Conservation (phyloP, 768 basidiomycete species). For the Hericium erinaceus region DNA sequence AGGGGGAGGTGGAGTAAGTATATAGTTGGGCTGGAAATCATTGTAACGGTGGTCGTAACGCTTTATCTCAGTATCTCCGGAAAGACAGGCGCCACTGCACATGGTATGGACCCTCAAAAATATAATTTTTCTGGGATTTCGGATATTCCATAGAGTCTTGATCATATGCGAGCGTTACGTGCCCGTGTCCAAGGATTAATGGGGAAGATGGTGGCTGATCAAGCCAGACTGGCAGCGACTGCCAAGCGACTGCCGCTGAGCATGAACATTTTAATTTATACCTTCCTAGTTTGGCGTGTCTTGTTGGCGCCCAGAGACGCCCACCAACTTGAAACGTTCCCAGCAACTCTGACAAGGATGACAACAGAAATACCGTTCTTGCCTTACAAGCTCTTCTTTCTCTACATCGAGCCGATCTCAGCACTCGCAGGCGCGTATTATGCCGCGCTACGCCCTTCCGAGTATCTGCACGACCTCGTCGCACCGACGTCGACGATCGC, state of each 20-base stretch:
- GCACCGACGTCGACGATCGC: slow-evolving; percentile 5
- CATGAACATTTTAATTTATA: neutral
- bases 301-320: neutral
- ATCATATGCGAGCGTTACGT: too few relatives aligned
- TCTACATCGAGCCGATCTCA: slow-evolving; percentile 43
- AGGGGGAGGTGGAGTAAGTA: neutral
- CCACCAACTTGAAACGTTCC: neutral
- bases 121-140: too few relatives aligned
- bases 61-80: too few relatives aligned
- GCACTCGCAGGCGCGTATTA: slow-evolving; percentile 40
- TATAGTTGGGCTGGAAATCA: neutral
- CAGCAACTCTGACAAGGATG: neutral
- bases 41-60: neutral
- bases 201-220: neutral
- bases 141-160: too few relatives aligned
- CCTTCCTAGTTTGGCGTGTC: neutral
- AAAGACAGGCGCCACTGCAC: too few relatives aligned
- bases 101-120: too few relatives aligned
- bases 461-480: slow-evolving; percentile 31
- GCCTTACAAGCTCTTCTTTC: slow-evolving; percentile 37
- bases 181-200: neutral
- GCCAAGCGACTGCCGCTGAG: neutral
- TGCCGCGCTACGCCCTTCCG: slow-evolving; percentile 29
- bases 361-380: slow-evolving; percentile 8
- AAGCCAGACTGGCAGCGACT: neutral